These are phyloP conservation scores for Botrytis hyacinthi DNA, from an alignment of 2,329 filamentous ascomycete species.

Conservation along the genomic window DNA sequence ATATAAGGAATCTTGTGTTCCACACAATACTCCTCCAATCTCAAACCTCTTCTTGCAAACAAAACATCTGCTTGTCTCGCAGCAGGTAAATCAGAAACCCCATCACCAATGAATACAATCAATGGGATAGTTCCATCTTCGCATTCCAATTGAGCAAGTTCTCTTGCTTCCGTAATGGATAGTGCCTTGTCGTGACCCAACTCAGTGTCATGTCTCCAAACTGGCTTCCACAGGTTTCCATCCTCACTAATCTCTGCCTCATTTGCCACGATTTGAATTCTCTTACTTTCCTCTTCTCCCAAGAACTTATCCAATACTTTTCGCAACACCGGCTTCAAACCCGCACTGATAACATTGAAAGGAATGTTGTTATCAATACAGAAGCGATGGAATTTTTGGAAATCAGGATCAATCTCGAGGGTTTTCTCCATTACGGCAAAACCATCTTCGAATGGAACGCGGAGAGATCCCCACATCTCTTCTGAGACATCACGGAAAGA, in stretches of 20 bases:
- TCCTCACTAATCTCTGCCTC: constrained; percentile 59
- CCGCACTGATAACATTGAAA: constrained; percentile 69
- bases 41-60: constrained; percentile 63
- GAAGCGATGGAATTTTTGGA: constrained; percentile 62
- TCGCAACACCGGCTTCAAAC: constrained; percentile 61
- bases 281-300: constrained; percentile 47
- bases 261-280: constrained; percentile 66
- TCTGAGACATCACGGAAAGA: constrained; percentile 69
- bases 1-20: constrained; percentile 60
- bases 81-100: constrained; percentile 64
- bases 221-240: constrained; percentile 60
- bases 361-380: constrained; percentile 61
- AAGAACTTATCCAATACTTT: constrained; percentile 63
- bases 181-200: constrained; percentile 66
- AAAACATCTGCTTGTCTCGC: constrained; percentile 66
- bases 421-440: constrained; percentile 62
- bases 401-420: constrained; percentile 63
- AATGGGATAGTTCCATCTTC: constrained; percentile 62
- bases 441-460: constrained; percentile 65
- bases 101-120: constrained; percentile 69
- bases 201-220: constrained; percentile 65
- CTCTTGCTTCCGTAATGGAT: constrained; percentile 61
- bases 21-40: constrained; percentile 64
- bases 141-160: constrained; percentile 50
- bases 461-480: constrained; percentile 67